Conservation (phyloP, 139 green algal genomes). For the Haematococcus lacustris region DNA sequence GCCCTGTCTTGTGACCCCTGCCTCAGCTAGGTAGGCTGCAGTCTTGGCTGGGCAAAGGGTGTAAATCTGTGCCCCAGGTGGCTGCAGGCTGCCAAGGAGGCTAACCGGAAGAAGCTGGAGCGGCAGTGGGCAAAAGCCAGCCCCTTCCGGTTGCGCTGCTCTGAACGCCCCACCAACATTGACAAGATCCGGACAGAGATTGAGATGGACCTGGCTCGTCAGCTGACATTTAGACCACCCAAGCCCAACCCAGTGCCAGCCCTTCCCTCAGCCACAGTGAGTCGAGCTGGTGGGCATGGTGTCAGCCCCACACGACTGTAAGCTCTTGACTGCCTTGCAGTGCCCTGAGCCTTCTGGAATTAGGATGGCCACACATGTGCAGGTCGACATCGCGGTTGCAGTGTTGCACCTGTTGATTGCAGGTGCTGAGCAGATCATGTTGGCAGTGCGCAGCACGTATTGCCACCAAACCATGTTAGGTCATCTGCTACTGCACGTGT, state of each 20-base stretch:
- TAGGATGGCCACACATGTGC: background rate
- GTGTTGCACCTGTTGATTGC: background rate
- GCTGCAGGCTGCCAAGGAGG: constrained; percentile 34
- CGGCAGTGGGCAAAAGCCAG: constrained; percentile 13
- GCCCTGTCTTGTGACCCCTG: background rate
- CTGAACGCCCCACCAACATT: constrained; percentile 57
- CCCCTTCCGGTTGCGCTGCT: constrained; percentile 47
- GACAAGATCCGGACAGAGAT: constrained; percentile 48
- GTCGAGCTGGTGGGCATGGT: too few species aligned
- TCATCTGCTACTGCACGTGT: too few species aligned
- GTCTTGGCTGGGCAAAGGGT: too few species aligned
- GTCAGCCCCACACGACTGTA: background rate
- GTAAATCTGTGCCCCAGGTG: too few species aligned
- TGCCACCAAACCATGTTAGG: too few species aligned
- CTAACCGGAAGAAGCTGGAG: constrained; percentile 23
- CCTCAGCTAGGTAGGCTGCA: too few species aligned
- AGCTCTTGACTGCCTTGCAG: background rate
- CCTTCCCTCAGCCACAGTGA: constrained; percentile 30
- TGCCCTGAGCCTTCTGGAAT: background rate
- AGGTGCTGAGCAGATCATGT: too few species aligned
- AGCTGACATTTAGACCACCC: constrained; percentile 36
- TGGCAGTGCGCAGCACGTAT: too few species aligned
- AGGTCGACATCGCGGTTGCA: background rate
- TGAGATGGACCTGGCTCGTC: constrained; percentile 34
- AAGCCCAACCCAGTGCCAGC: constrained; percentile 29